Percentiles rank a stretch among this genome's conserved stretches.
Conservation (phyloP, 345 rosid species). For the Moringa oleifera region DNA sequence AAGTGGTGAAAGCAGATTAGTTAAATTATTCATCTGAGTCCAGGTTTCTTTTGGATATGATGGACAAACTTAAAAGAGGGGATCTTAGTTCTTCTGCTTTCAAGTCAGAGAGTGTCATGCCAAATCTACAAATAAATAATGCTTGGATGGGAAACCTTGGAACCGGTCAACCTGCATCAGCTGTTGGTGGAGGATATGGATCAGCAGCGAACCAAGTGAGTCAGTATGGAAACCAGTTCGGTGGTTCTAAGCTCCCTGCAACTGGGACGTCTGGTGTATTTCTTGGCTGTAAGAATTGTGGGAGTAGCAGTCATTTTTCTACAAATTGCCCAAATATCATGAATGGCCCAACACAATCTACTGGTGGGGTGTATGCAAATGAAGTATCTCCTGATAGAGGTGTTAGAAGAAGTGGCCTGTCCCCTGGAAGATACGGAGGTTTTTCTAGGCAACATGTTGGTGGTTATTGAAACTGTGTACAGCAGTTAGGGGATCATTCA, state of each 20-base stretch:
- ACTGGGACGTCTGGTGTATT: slow-evolving; percentile 12
- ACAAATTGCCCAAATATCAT: slow-evolving; percentile 67
- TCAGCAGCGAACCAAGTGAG: slow-evolving; percentile 34
- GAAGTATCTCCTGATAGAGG: slow-evolving; percentile 28
- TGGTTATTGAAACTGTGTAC: slow-evolving; percentile 26
- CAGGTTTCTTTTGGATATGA: slow-evolving; percentile 51
- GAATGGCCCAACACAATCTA: slow-evolving; percentile 42
- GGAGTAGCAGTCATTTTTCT: slow-evolving; percentile 55
- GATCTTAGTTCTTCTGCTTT: slow-evolving; percentile 22
- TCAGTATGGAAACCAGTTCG: slow-evolving; percentile 45
- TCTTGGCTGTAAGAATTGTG: slow-evolving; percentile 49
- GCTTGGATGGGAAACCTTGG: slow-evolving; percentile 31
- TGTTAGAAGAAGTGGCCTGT: slow-evolving; percentile 21
- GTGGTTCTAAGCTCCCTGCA: slow-evolving; percentile 26
- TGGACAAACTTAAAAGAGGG: slow-evolving; percentile 45
- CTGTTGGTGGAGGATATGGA: slow-evolving; percentile 24
- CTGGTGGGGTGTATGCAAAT: slow-evolving; percentile 27
- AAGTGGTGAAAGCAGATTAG: slow-evolving; percentile 70
- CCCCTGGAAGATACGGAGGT: slow-evolving; percentile 42
- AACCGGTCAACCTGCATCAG: slow-evolving; percentile 25
- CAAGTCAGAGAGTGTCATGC: slow-evolving; percentile 28
- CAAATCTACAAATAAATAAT: slow-evolving; percentile 20
- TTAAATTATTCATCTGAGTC: slow-evolving; percentile 54
- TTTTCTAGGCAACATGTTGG: slow-evolving; percentile 43
- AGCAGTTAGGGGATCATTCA: neutral